A percentile compares a stretch with the other conserved stretches of the same genome.
Evolutionary conservation across 768 basidiomycete species (phyloP).

Genomic region (Lactarius tabidus): DNA sequence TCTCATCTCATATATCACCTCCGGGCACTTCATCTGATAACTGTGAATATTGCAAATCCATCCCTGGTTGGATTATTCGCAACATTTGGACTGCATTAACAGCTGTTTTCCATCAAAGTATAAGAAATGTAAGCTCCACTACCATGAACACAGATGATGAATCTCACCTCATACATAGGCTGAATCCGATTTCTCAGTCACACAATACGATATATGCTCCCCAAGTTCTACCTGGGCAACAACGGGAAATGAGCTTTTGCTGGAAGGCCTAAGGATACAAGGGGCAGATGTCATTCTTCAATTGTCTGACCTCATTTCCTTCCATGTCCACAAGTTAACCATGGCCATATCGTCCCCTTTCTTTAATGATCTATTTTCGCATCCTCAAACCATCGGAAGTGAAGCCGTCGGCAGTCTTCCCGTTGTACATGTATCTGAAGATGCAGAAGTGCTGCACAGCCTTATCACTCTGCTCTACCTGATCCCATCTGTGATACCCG

Average conservation of each 20-base stretch:
- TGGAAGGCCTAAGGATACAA: background rate
- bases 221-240: background rate
- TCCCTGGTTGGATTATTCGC: background rate
- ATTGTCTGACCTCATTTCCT: background rate
- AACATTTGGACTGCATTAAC: background rate
- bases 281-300: background rate
- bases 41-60: background rate
- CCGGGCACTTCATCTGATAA: too few species aligned
- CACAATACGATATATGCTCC: too few species aligned
- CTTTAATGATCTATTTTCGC: background rate
- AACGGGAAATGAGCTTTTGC: background rate
- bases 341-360: background rate
- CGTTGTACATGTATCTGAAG: background rate
- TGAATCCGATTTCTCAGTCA: background rate
- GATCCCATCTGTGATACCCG: background rate
- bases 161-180: background rate
- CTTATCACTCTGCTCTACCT: background rate
- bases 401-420: background rate
- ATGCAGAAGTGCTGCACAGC: background rate
- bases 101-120: background rate
- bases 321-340: background rate
- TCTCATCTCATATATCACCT: background rate
- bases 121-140: background rate
- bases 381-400: background rate
- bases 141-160: background rate